Evolutionary conservation across 192 early-diverging fungal species (phyloP), one percentile per base, ranked within the genome.

Genomic region (Haplosporangium gracile): DNA sequence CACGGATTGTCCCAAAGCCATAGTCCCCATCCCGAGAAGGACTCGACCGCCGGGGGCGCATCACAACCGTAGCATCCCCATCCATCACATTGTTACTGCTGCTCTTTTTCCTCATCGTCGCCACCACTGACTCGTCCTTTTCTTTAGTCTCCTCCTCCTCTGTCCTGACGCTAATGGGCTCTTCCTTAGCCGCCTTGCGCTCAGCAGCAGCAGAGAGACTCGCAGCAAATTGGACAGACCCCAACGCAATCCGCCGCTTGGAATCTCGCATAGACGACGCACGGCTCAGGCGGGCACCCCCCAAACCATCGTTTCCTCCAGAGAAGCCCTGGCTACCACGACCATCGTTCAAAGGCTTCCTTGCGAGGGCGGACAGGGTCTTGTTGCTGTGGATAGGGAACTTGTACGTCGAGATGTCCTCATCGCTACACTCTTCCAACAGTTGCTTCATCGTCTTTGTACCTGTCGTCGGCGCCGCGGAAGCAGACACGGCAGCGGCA

Each of bases 251-350:
- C 16, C 84, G 69, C 42, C 74, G 68, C 65, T 74, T 77, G 26
- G 55, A 32, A 63, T 86, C 84, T 38, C 84, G 74, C 84, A 86
- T 81, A 15, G 84, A 86, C 18, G 79, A 86, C 1, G 84, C 74
- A 18, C 84, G 84, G 40, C 84, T 86, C 13, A 86, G 32, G 6
- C 75, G 49, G 20, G 76, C 29, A 26, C n/a, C 82, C 0, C 77
- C 82, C 36, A 65, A 7, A 36, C 9, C 16, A 8, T 24, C 11
- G 5, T 42, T 40, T 15, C 32, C 5, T 45, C 43, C 68, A 8
- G 9, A 32, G 15, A 45, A 3, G 32, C 76, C 72, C 24, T 80
- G 73, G 18, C 68, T 76, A 16, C 68, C 71, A 32, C 43, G 13
- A 10, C 43, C 43, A 45, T 36, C 36, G 36, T 74, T 75, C 36